phyloP scores from a whole-genome alignment of 768 basidiomycete species.

The Auriscalpium orientale region DNA sequence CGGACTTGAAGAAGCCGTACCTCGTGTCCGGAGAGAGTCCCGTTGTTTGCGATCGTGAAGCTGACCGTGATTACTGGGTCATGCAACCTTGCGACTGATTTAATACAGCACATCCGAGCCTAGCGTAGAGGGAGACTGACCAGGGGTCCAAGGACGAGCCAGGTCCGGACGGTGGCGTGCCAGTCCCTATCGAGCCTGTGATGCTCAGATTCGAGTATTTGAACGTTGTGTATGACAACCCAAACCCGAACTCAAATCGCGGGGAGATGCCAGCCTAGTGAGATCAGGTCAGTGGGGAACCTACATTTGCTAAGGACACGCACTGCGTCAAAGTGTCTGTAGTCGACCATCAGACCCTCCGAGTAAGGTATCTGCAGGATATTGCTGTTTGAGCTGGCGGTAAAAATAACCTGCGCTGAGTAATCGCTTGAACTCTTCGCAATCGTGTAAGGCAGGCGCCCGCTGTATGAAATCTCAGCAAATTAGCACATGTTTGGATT shows the following conservation, averaged over 20 bases:
- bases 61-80: slow-evolving; percentile 42
- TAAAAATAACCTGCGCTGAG: not conserved
- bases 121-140: slow-evolving; percentile 20
- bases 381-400: not conserved
- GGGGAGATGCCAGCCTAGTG: slow-evolving; percentile 38
- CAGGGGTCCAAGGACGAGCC: slow-evolving; percentile 47
- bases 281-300: not conserved
- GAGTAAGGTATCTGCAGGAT: slow-evolving; percentile 14
- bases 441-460: slow-evolving; percentile 63
- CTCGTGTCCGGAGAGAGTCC: slow-evolving; percentile 46
- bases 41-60: slow-evolving; percentile 48
- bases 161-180: slow-evolving; percentile 35
- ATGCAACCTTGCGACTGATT: slow-evolving; percentile 34
- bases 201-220: slow-evolving; percentile 42
- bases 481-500: not conserved
- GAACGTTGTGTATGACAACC: slow-evolving; percentile 70
- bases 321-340: slow-evolving; percentile 13
- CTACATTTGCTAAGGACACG: not conserved
- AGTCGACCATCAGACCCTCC: not conserved
- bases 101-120: not conserved
- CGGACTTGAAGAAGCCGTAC: slow-evolving; percentile 21
- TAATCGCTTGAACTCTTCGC: slow-evolving; percentile 36
- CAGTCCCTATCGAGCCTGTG: slow-evolving; percentile 27
- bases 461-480: slow-evolving; percentile 21
- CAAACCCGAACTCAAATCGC: slow-evolving; percentile 63